Evolutionary conservation across 768 basidiomycete genomes (phyloP).

Genomic region (Lentinula guzmanii): DNA sequence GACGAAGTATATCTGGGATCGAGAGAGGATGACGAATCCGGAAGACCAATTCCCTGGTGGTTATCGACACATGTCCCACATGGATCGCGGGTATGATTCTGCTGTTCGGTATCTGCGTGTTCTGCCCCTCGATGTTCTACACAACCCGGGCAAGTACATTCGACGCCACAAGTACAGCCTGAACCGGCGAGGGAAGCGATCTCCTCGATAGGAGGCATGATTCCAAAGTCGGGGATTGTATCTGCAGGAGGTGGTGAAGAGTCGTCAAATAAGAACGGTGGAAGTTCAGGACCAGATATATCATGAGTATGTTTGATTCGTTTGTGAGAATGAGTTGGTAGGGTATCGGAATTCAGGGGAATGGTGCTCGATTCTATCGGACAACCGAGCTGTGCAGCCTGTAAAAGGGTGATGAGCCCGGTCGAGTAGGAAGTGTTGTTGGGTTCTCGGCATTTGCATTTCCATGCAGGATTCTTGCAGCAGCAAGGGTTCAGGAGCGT

Average conservation of each 20-base stretch:
- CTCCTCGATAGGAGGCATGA: constrained; percentile 56
- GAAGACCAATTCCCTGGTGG: constrained; percentile 37
- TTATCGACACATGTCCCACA: constrained; percentile 64
- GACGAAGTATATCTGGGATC: not conserved
- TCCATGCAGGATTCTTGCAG: constrained; percentile 44
- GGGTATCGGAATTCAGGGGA: no score
- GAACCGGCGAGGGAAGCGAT: constrained; percentile 57
- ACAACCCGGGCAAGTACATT: constrained; percentile 72
- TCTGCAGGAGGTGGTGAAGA: constrained; percentile 17
- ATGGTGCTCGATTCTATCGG: not conserved
- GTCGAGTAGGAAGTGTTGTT: constrained; percentile 7
- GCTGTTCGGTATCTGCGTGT: constrained; percentile 39
- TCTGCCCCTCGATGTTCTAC: constrained; percentile 57
- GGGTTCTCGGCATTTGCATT: constrained; percentile 40
- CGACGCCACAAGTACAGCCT: constrained; percentile 66
- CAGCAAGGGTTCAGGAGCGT: constrained; percentile 59
- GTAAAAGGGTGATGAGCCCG: constrained; percentile 28
- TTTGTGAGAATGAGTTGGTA: constrained; percentile 17
- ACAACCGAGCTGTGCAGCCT: constrained; percentile 29
- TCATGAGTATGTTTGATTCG: constrained; percentile 13
- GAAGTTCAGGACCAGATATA: constrained; percentile 33
- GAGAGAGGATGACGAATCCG: constrained; percentile 16
- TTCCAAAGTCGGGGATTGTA: constrained; percentile 40
- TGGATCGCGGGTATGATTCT: constrained; percentile 37
- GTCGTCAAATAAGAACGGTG: constrained; percentile 36